These are phyloP conservation scores for thale cress (Arabidopsis thaliana) DNA, from an alignment of 345 rosid species.

Conservation along the genomic window TAIR10.1 NC_003071.7:9646001-9646500, in stretches of 20 bases:
- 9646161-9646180: constrained; percentile 40
- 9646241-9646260: constrained; percentile 59
- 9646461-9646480: constrained; percentile 70
- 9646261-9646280: constrained; percentile 64
- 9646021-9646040: constrained; percentile 45
- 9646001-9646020: constrained; percentile 31
- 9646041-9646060: constrained; percentile 82
- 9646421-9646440: constrained; percentile 62
- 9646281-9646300: constrained; percentile 61
- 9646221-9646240: constrained; percentile 73
- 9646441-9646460: constrained; percentile 85
- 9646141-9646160: constrained; percentile 65
- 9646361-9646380: constrained; percentile 53
- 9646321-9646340: constrained; percentile 74
- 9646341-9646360: constrained; percentile 70
- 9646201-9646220: constrained; percentile 56
- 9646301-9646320: constrained; percentile 35
- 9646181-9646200: constrained; percentile 32
- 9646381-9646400: constrained; percentile 66
- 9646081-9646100: constrained; percentile 57
- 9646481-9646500: constrained; percentile 74
- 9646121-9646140: constrained; percentile 64
- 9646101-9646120: constrained; percentile 81
- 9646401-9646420: constrained; percentile 62
- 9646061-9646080: constrained; percentile 68